phyloP scores from a whole-genome alignment of 306 rosid species.

The Ammopiptanthus mongolicus region DNA sequence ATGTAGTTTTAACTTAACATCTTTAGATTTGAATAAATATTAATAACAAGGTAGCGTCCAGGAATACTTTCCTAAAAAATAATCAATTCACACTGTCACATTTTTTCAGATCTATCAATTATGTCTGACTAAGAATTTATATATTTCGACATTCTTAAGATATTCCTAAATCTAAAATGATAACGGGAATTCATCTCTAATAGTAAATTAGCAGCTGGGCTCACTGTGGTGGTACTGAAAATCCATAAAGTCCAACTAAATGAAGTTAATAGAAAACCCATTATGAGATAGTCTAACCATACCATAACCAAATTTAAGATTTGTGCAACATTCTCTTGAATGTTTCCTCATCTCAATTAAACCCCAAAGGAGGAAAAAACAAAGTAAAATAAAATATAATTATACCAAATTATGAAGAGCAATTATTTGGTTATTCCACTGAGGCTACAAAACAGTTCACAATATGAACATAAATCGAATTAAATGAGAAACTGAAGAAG shows the following conservation, averaged over 20 bases:
- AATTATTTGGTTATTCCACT: not conserved
- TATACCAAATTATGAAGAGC: not conserved
- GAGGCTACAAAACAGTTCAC: not conserved
- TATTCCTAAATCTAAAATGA: not conserved
- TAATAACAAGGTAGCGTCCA: not conserved
- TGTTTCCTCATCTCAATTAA: not conserved
- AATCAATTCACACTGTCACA: not conserved
- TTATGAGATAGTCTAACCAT: not conserved
- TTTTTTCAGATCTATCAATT: not conserved
- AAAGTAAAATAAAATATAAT: not conserved
- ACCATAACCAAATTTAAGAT: not conserved
- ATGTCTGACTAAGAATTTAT: not conserved
- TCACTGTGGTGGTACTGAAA: not conserved
- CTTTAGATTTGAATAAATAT: not conserved
- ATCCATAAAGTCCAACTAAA: not conserved
- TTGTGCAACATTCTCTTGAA: not conserved
- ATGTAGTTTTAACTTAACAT: not conserved
- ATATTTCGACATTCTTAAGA: not conserved
- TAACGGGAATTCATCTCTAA: not conserved
- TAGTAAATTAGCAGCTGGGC: not conserved
- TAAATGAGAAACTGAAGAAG: no score
- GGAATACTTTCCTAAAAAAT: not conserved
- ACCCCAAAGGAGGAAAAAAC: not conserved
- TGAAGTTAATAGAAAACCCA: not conserved
- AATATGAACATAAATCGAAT: no score